Base-by-base conservation (phyloP, 1,139 yeast genomes). In the Taphrina pruni region DNA sequence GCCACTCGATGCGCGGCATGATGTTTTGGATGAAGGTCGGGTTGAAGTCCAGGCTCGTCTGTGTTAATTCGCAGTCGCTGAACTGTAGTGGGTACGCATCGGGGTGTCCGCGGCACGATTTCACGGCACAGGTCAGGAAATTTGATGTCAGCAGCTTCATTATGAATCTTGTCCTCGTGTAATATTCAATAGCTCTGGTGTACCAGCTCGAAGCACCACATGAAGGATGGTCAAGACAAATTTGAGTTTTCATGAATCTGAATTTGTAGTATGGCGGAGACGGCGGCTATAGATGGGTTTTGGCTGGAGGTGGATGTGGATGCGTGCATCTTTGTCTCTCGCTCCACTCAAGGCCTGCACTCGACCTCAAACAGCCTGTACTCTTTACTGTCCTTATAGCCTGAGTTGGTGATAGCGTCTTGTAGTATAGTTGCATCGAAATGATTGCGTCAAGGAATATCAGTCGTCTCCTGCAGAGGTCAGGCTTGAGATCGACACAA, bases 91-190 rank as follows among this genome's bases (percentile, higher is more conserved):
- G 99, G 77, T 92, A 94, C 21, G 96, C 86, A 6, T 87, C 86
- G 41, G 86, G 84, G 9, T 94, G 85, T 39, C 87, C 81, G 70
- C 88, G 90, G 77, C 99, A 94, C 6, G 86, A 77, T 75, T 89
- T 88, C 72, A 92, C 90, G 0, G 98, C 94, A 79, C 99, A 94
- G 78, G 89, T 92, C 72, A 94, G 96, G 78, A 94, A 95, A 79
- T 95, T 94, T 55, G 98, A 90, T 43, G 99, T 56, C 41, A 58
- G 45, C n/a, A 65, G 46, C 48, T 65, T 56, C 67, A 64, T 64
- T 26, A n/a, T n/a, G 20, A 11, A 3, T 26, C 20, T 8, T n/a
- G 20, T 46, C 51, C 20, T 46, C n/a, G 51, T 46, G 11, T n/a
- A 4, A n/a, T 12, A 17, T 6, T 50, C 54, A 3, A 7, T 8